Percentiles rank a stretch among this genome's conserved stretches.
Conservation (phyloP, 164 flowering plant species). For the Sedum album region DNA sequence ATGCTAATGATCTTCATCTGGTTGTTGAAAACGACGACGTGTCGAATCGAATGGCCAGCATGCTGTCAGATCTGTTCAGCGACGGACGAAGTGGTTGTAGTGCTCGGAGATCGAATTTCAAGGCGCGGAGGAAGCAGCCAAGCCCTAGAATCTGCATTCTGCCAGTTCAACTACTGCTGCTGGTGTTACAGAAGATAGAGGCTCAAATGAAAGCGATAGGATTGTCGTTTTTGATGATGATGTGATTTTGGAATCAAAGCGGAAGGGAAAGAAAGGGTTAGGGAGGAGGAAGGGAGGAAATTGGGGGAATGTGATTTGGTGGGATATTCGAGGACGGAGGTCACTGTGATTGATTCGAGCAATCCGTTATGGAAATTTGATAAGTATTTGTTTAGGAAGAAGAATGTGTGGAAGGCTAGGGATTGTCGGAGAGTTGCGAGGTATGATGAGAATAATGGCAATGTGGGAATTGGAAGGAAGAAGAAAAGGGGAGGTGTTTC, state of each 20-base stretch:
- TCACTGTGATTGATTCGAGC: slow-evolving; percentile 78
- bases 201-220: slow-evolving; percentile 14
- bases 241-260: slow-evolving; percentile 14
- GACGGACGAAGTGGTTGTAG: slow-evolving; percentile 26
- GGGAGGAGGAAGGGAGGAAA: slow-evolving; percentile 11
- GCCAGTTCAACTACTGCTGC: slow-evolving; percentile 9
- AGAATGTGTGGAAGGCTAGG: slow-evolving; percentile 69
- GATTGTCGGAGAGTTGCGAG: slow-evolving; percentile 47
- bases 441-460: background rate
- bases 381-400: slow-evolving; percentile 59
- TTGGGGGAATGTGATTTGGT: slow-evolving; percentile 16
- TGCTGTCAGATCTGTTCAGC: slow-evolving; percentile 63
- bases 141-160: slow-evolving; percentile 46
- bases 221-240: slow-evolving; percentile 17
- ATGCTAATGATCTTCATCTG: background rate
- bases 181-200: slow-evolving; percentile 1
- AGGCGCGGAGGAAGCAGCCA: slow-evolving; percentile 49
- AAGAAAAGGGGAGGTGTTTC: slow-evolving; percentile 41
- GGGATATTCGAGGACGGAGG: slow-evolving; percentile 52
- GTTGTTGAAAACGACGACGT: slow-evolving; percentile 14
- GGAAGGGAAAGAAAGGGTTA: slow-evolving; percentile 19
- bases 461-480: slow-evolving; percentile 13
- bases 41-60: slow-evolving; percentile 26
- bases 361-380: slow-evolving; percentile 57
- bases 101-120: slow-evolving; percentile 18